These are phyloP conservation scores for Ceratocystis alfenasii DNA, from an alignment of 2,329 filamentous ascomycete genomes.

Conservation along the genomic window DNA sequence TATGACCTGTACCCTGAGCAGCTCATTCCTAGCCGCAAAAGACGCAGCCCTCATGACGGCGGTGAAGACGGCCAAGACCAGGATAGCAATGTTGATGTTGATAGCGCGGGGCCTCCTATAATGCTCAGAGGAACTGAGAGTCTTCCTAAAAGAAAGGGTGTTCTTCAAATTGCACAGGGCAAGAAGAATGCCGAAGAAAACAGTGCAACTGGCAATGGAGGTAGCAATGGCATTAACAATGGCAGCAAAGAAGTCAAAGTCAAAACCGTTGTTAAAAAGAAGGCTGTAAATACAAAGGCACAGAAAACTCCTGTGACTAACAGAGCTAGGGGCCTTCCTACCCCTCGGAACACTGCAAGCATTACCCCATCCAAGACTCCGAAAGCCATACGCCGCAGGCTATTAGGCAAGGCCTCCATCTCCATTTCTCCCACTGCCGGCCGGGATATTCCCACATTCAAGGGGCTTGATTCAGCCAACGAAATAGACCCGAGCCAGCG, in stretches of 20 bases:
- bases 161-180: not conserved
- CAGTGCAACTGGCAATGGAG: not conserved
- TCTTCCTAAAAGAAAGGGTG: not conserved
- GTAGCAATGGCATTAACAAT: not conserved
- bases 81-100: not conserved
- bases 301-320: not conserved
- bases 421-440: not conserved
- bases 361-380: not conserved
- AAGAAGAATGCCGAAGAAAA: not conserved
- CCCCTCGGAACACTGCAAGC: not conserved
- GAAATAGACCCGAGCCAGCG: conserved; percentile 5
- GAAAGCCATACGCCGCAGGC: not conserved
- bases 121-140: not conserved
- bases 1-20: conserved; percentile 18
- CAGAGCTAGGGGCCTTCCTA: not conserved
- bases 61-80: not conserved
- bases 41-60: not conserved
- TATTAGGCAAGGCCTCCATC: not conserved
- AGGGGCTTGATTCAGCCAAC: not conserved
- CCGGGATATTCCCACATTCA: not conserved
- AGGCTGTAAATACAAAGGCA: not conserved
- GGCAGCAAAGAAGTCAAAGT: not conserved
- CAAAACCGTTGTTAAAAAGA: not conserved
- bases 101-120: not conserved
- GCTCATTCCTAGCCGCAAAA: conserved; percentile 9